phyloP scores from a whole-genome alignment of 1,284 basidiomycete species.

The Phellopilus nigrolimitatus region DNA sequence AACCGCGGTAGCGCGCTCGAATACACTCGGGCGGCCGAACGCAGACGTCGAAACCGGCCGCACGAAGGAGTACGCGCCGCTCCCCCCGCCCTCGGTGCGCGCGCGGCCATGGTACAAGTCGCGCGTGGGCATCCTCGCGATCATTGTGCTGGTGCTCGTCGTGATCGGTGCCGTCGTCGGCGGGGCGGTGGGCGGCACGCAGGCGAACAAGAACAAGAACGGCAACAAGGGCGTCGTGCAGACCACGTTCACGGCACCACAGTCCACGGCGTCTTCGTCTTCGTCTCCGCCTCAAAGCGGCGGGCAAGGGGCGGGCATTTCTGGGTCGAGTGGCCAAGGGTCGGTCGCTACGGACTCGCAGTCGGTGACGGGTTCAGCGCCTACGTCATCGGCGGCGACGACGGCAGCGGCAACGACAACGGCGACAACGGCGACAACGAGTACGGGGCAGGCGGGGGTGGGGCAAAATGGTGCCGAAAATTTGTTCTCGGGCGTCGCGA shows the following conservation, averaged over 20 bases:
- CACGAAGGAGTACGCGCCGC: conserved; percentile 15
- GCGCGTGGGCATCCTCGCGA: conserved; percentile 34
- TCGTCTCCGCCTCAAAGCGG: background rate
- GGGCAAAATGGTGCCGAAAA: no score
- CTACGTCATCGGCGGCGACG: no score
- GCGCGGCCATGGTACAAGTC: conserved; percentile 32
- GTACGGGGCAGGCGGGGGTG: no score
- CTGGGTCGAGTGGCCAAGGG: no score
- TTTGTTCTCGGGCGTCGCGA: no score
- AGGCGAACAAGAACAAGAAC: conserved; percentile 20
- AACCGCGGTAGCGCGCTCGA: background rate
- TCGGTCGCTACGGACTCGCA: no score
- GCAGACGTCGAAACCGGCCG: conserved; percentile 29
- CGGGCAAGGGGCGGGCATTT: no score
- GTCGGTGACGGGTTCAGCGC: no score
- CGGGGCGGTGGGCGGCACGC: conserved; percentile 55
- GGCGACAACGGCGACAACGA: no score
- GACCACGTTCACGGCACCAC: background rate
- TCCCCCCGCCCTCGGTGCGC: conserved; percentile 8
- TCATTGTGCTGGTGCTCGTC: conserved; percentile 34
- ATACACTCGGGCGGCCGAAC: conserved; percentile 25
- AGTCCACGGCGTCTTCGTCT: background rate
- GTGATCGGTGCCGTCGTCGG: conserved; percentile 54
- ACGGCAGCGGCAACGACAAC: no score
- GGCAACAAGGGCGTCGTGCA: background rate